Base-by-base conservation (phyloP, 768 basidiomycete species). In the Boletus insuetus region DNA sequence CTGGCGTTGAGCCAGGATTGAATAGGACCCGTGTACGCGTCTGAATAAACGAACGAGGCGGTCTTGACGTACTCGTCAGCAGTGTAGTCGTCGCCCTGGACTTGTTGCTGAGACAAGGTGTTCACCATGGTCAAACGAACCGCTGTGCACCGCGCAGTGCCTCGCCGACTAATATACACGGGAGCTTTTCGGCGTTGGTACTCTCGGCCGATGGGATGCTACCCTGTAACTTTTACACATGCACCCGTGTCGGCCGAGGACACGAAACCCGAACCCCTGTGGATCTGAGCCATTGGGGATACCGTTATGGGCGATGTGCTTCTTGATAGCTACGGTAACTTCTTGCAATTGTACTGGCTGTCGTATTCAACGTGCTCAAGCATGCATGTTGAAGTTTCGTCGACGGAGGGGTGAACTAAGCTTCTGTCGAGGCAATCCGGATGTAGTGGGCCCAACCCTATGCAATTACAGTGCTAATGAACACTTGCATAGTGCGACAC, bases 31-130 rank as follows among this genome's bases (percentile, higher is more conserved):
- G 75, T 82, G 74, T 67, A 81, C 58, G 66, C 69, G 13, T 73
- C 53, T 1, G 76, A 72, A 68, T 90, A 92, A 40, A 91, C 89
- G 61, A 87, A 92, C 11, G 82, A 72, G 14, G 84, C 89, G 29
- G 79, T 79, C 48, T 78, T 77, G 69, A 81, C 81, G 68, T 93
- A 91, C 43, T 73, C 62, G 2, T 76, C 70, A 14, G 89, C 81
- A 34, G 80, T 80, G 81, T 87, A 89, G 20, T 77, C 80, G 24
- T 40, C 54, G n/a, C 8, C 26, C 29, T 53, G 53, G n/a, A 16
- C 29, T 0, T 6, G 38, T 32, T 22, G 43, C 19, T 45, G 55
- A 35, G 49, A 14, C 22, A 20, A 19, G 22, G 32, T 1, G 40
- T 46, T 56, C 24, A 20, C 26, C 66, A 69, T 67, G 46, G 10